Conservation (phyloP, 176 grass and related monocot genomes). For the Saccharum spontaneum region DNA sequence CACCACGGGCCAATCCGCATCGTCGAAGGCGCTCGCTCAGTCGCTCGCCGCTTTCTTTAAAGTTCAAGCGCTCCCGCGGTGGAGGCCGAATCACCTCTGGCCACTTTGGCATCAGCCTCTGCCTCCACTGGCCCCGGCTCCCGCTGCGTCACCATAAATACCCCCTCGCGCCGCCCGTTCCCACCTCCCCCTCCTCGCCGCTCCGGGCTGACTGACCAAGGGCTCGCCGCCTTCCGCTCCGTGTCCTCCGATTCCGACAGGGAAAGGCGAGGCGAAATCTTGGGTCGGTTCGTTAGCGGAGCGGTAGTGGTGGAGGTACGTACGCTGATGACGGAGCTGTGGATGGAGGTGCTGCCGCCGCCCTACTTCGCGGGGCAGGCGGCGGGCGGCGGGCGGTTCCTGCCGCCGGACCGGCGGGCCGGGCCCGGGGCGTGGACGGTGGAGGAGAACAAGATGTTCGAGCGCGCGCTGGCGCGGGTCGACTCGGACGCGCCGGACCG, state of each 20-base stretch:
- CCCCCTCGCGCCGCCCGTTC: conserved; percentile 3
- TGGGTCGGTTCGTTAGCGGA: neutral
- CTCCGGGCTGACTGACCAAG: neutral
- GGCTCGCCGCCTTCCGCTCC: neutral
- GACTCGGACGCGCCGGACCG: conserved; percentile 69
- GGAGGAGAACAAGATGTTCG: conserved; percentile 90
- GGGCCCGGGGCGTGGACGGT: conserved; percentile 52
- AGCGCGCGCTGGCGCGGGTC: conserved; percentile 67
- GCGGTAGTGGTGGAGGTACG: too few species aligned
- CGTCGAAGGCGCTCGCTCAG: neutral
- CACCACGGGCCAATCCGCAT: conserved; percentile 61
- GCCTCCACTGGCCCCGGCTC: neutral
- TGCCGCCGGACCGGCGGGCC: conserved; percentile 32
- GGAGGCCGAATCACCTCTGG: conserved; percentile 46
- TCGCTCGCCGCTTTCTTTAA: conserved; percentile 25
- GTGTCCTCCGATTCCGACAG: neutral
- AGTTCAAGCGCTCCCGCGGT: conserved; percentile 37
- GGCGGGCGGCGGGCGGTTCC: conserved; percentile 21
- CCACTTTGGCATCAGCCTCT: conserved; percentile 59
- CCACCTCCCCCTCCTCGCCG: conserved; percentile 20
- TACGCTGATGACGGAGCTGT: conserved; percentile 50
- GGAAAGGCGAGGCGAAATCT: conserved; percentile 14
- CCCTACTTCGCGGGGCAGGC: conserved; percentile 47
- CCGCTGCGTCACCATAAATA: conserved; percentile 27
- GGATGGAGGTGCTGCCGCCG: conserved; percentile 71